Evolutionary conservation across 306 rosid species (phyloP).

Genomic region (Lithocarpus polystachyus): DNA sequence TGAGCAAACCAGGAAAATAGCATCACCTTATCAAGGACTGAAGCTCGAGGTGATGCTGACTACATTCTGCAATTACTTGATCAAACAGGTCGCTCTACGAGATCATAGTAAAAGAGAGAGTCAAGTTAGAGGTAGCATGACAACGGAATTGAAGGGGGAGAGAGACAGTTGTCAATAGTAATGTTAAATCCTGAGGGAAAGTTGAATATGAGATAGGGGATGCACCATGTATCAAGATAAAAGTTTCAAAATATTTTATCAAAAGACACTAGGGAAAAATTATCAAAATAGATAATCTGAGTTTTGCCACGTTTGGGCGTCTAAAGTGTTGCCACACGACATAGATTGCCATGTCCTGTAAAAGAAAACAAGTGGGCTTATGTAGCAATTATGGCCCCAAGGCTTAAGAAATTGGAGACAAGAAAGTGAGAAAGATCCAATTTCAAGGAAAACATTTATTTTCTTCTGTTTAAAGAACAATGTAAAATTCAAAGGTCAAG

Average conservation of each 20-base stretch:
- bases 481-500: neutral
- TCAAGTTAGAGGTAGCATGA: neutral
- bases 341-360: neutral
- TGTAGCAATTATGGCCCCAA: neutral
- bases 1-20: neutral
- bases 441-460: neutral
- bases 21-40: slow-evolving; percentile 43
- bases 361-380: neutral
- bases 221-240: neutral
- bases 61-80: slow-evolving; percentile 46
- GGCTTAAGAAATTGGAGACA: neutral
- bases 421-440: neutral
- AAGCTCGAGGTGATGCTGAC: slow-evolving; percentile 49
- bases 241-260: neutral
- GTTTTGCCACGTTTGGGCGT: neutral
- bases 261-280: neutral
- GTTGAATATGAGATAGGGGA: neutral
- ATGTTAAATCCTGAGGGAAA: neutral
- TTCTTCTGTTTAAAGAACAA: neutral
- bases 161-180: neutral
- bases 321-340: neutral
- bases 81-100: slow-evolving; percentile 43
- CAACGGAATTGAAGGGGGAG: neutral
- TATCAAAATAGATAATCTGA: neutral
- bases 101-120: slow-evolving; percentile 1